Percentiles rank a stretch among this genome's conserved stretches.
phyloP scores from a whole-genome alignment of 352 stramenopile species.

The Globisporangium heterothallicum region DNA sequence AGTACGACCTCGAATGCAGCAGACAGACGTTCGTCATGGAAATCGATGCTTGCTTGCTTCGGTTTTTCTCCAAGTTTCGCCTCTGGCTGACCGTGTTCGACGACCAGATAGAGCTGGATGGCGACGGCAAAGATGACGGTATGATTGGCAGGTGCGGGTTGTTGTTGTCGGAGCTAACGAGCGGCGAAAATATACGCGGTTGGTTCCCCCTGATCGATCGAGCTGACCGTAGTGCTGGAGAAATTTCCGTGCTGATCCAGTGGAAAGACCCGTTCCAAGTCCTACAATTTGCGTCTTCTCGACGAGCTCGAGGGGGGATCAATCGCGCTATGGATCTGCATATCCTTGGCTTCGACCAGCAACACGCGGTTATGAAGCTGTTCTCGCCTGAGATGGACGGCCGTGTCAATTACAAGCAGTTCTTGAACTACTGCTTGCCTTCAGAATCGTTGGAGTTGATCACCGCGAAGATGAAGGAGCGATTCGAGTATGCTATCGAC shows the following conservation, averaged over 20 bases:
- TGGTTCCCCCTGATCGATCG: conserved; percentile 70
- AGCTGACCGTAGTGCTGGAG: conserved; percentile 46
- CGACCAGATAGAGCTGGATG: conserved; percentile 44
- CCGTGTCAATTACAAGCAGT: conserved; percentile 66
- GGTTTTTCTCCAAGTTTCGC: conserved; percentile 78
- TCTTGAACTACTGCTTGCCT: conserved; percentile 49
- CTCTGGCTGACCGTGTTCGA: conserved; percentile 87
- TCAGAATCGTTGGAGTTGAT: conserved; percentile 51
- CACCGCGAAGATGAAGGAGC: conserved; percentile 55
- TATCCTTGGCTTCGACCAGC: conserved; percentile 63
- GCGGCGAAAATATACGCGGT: conserved; percentile 62
- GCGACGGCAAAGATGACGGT: conserved; percentile 33
- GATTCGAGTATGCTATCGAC: conserved; percentile 55
- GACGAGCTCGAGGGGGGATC: conserved; percentile 23
- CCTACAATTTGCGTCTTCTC: conserved; percentile 36
- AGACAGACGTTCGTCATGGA: conserved; percentile 64
- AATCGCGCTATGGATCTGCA: conserved; percentile 35
- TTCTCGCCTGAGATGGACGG: conserved; percentile 60
- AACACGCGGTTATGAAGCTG: conserved; percentile 52
- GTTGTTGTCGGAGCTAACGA: conserved; percentile 54
- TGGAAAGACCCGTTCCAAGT: conserved; percentile 79
- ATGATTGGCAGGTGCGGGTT: conserved; percentile 74
- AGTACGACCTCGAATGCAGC: conserved; percentile 66
- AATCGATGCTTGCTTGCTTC: conserved; percentile 68
- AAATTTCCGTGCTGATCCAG: conserved; percentile 66